Percentiles rank a stretch among this genome's conserved stretches.
Conservation (phyloP, 176 grass and related monocot genomes). For the Bromus sterilis region DNA sequence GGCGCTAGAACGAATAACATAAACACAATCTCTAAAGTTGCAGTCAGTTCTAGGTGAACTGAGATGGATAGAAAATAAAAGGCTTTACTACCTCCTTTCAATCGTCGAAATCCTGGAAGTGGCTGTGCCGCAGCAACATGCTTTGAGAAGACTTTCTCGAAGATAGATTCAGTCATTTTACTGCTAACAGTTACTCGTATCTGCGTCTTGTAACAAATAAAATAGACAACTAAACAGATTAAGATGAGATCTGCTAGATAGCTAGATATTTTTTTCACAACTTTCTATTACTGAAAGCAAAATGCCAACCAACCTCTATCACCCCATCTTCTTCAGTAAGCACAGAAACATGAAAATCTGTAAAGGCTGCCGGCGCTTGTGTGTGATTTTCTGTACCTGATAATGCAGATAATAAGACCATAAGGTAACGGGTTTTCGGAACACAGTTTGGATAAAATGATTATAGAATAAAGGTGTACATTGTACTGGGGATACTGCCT, state of each 20-base stretch:
- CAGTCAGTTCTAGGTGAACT: not conserved
- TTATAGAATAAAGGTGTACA: constrained; percentile 8
- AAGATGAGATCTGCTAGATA: not conserved
- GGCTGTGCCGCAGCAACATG: constrained; percentile 51
- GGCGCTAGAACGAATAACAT: no score
- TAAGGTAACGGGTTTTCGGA: not conserved
- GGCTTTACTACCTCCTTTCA: constrained; percentile 45
- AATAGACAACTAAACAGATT: constrained; percentile 15
- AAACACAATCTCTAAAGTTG: not conserved
- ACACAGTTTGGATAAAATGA: not conserved
- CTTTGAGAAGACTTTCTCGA: constrained; percentile 49
- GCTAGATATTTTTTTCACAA: not conserved
- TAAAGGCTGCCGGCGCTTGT: not conserved
- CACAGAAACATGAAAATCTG: constrained; percentile 33
- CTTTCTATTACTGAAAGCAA: not conserved
- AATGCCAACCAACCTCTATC: constrained; percentile 47
- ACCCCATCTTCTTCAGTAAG: constrained; percentile 21
- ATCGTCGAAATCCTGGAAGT: constrained; percentile 61
- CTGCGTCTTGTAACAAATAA: constrained; percentile 25
- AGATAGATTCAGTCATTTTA: constrained; percentile 35
- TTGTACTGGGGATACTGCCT: constrained; percentile 32
- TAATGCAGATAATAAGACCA: not conserved
- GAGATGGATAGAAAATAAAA: constrained; percentile 10
- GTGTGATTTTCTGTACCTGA: constrained; percentile 29
- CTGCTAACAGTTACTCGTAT: constrained; percentile 35